These are phyloP conservation scores for Ustilago shanxiensis DNA, from an alignment of 1,284 basidiomycete genomes.

Conservation along the genomic window DNA sequence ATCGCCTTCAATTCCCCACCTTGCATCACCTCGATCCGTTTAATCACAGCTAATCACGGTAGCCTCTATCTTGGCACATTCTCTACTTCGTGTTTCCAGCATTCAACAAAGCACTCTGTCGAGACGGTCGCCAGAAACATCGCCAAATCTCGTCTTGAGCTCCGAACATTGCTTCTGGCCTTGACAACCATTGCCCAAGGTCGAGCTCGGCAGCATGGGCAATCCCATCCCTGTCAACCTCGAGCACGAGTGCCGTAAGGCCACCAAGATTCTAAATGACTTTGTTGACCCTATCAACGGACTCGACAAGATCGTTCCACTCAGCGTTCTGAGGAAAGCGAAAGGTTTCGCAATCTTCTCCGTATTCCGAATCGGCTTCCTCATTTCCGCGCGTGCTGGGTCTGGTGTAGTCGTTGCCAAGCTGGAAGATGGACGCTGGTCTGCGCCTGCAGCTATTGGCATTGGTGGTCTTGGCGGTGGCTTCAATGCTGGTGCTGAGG, in stretches of 20 bases:
- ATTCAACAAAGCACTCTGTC: neutral
- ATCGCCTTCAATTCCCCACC: no score
- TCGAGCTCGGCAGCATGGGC: slow-evolving; percentile 42
- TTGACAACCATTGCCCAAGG: neutral
- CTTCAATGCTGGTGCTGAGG: slow-evolving; percentile 82
- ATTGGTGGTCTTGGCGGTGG: slow-evolving; percentile 86
- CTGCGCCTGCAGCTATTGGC: slow-evolving; percentile 92
- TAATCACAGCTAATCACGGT: no score
- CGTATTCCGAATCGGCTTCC: slow-evolving; percentile 73
- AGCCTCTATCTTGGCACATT: no score
- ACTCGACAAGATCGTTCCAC: slow-evolving; percentile 65
- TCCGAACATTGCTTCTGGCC: neutral
- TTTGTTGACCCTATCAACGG: slow-evolving; percentile 66
- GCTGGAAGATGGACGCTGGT: slow-evolving; percentile 88
- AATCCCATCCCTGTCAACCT: slow-evolving; percentile 71
- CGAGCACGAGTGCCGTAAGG: slow-evolving; percentile 74
- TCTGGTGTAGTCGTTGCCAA: slow-evolving; percentile 91
- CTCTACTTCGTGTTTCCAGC: slow-evolving; percentile 1
- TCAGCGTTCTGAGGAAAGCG: slow-evolving; percentile 76
- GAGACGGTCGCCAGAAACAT: neutral
- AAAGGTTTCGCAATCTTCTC: slow-evolving; percentile 82
- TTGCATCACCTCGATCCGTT: no score
- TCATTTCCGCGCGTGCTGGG: slow-evolving; percentile 79
- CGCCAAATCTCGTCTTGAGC: neutral
- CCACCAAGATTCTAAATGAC: slow-evolving; percentile 69